Percentiles rank a stretch among this genome's conserved stretches.
Evolutionary conservation across 1,284 basidiomycete species (phyloP).

Genomic region (Cutaneotrichosporon mucoides): DNA sequence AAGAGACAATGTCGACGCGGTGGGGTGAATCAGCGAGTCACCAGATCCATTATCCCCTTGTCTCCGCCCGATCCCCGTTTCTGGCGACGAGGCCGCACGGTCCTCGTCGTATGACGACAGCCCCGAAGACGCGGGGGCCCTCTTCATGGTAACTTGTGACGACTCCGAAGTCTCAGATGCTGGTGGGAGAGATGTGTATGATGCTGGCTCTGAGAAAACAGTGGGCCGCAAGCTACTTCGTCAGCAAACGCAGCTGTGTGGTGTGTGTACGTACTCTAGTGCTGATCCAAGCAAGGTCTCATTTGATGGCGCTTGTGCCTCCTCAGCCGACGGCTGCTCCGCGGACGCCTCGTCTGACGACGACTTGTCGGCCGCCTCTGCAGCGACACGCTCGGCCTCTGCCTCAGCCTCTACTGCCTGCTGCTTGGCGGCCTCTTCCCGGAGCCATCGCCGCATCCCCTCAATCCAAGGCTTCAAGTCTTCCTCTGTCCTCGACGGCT

Average conservation of each 20-base stretch:
- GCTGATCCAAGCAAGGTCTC: not conserved
- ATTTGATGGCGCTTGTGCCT: too few species aligned
- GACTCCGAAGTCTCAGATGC: not conserved
- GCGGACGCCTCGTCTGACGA: not conserved
- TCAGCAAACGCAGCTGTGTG: too few species aligned
- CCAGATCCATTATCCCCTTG: slow-evolving; percentile 19
- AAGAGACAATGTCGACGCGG: slow-evolving; percentile 15
- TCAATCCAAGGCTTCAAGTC: slow-evolving; percentile 68
- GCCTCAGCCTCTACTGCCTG: not conserved
- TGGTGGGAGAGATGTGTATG: not conserved
- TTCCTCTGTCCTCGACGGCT: slow-evolving; percentile 48
- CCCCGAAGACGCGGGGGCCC: not conserved
- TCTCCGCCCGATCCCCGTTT: slow-evolving; percentile 5
- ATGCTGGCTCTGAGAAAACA: not conserved
- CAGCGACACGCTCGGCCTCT: not conserved
- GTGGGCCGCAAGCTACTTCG: not conserved
- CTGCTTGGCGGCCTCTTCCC: slow-evolving; percentile 14
- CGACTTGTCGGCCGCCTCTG: not conserved
- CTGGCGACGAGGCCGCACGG: not conserved
- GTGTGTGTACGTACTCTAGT: too few species aligned
- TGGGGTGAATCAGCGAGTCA: slow-evolving; percentile 23
- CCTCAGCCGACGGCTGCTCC: not conserved
- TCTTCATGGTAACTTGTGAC: not conserved
- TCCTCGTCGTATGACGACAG: not conserved
- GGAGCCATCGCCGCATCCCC: slow-evolving; percentile 63